phyloP scores from a whole-genome alignment of 768 basidiomycete species.

The Lactifluus echinatus region DNA sequence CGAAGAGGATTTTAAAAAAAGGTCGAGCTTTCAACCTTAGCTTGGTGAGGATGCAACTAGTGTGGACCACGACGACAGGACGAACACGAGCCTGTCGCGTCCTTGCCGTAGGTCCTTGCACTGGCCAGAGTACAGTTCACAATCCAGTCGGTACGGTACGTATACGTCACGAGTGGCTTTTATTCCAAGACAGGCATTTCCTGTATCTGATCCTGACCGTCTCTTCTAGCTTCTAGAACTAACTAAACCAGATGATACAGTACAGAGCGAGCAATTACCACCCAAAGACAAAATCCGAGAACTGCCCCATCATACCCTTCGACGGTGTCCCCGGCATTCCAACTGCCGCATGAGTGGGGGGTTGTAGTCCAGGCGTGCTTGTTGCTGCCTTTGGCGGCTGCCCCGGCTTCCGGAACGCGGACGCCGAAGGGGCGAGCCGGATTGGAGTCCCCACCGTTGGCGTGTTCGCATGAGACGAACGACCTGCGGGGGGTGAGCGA shows the following conservation, averaged over 20 bases:
- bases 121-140: not conserved
- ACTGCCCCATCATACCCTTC: slow-evolving; percentile 62
- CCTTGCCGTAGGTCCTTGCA: not conserved
- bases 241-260: not conserved
- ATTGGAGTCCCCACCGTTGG: slow-evolving; percentile 61
- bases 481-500: slow-evolving; percentile 32
- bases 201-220: not conserved
- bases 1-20: no score
- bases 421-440: slow-evolving; percentile 59
- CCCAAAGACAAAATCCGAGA: slow-evolving; percentile 61
- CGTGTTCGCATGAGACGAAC: slow-evolving; percentile 28
- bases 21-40: not conserved
- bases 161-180: no score
- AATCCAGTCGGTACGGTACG: no score
- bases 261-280: slow-evolving; percentile 8
- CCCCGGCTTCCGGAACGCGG: slow-evolving; percentile 57
- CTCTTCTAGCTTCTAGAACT: not conserved
- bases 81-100: not conserved
- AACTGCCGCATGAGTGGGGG: slow-evolving; percentile 20
- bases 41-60: not conserved
- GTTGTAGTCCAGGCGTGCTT: slow-evolving; percentile 9
- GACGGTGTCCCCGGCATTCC: slow-evolving; percentile 29
- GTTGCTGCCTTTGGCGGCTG: slow-evolving; percentile 14
- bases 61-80: no score
- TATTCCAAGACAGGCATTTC: not conserved